These are phyloP conservation scores for Leccinum aurantiacum DNA, from an alignment of 768 basidiomycete genomes.

Conservation along the genomic window DNA sequence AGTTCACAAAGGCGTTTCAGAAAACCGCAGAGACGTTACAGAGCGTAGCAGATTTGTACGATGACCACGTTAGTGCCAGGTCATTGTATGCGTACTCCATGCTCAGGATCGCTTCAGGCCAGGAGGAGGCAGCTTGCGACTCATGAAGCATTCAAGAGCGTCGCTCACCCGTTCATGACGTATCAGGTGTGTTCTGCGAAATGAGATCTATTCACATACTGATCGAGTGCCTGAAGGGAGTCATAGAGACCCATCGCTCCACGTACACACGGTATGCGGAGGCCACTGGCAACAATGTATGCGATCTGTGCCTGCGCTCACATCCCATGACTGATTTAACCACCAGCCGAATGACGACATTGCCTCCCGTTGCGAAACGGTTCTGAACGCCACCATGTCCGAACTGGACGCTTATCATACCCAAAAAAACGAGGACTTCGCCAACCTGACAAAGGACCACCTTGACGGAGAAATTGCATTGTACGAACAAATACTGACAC, in stretches of 20 bases:
- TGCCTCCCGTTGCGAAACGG: slow-evolving; percentile 79
- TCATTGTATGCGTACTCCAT: neutral
- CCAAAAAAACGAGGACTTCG: slow-evolving; percentile 73
- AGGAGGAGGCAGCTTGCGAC: slow-evolving; percentile 68
- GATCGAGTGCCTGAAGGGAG: slow-evolving; percentile 42
- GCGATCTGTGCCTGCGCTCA: neutral
- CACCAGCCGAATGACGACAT: slow-evolving; percentile 60
- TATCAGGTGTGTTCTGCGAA: slow-evolving; percentile 53
- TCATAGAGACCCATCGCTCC: slow-evolving; percentile 73
- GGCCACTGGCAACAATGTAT: slow-evolving; percentile 38
- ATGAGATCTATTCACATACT: neutral
- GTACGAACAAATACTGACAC: slow-evolving; percentile 67
- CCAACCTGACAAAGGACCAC: slow-evolving; percentile 57
- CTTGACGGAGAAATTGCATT: slow-evolving; percentile 77
- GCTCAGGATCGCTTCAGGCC: slow-evolving; percentile 47
- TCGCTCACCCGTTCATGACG: slow-evolving; percentile 71
- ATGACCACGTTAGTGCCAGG: slow-evolving; percentile 62
- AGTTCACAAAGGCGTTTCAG: slow-evolving; percentile 75
- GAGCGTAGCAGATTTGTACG: slow-evolving; percentile 74
- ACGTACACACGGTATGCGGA: slow-evolving; percentile 66
- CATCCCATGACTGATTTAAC: slow-evolving; percentile 4
- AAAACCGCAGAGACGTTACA: slow-evolving; percentile 72
- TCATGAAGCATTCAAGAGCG: slow-evolving; percentile 72
- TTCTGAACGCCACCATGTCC: slow-evolving; percentile 84
- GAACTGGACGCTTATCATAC: slow-evolving; percentile 81